Conservation (phyloP, 768 basidiomycete species). For the Tulasnella calospora region DNA sequence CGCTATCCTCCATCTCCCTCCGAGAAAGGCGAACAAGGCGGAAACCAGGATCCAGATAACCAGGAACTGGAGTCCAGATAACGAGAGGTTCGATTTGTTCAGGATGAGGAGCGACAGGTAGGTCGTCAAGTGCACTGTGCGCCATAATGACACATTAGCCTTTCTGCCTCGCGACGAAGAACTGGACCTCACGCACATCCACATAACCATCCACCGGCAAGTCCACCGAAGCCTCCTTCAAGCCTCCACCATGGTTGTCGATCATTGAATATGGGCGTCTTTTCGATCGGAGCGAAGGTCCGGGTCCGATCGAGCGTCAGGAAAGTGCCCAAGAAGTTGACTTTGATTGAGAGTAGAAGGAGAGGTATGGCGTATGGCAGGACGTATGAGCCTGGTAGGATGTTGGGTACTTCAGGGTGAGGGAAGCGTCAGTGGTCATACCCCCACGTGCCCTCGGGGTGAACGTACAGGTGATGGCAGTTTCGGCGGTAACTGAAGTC, state of each 20-base stretch:
- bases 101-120: constrained; percentile 57
- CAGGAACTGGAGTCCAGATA: constrained; percentile 51
- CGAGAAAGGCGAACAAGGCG: constrained; percentile 46
- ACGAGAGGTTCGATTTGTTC: constrained; percentile 43
- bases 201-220: constrained; percentile 54
- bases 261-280: constrained; percentile 26
- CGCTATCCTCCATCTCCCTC: constrained; percentile 52
- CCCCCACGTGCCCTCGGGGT: neutral
- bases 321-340: constrained; percentile 64
- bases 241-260: constrained; percentile 41
- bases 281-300: constrained; percentile 46
- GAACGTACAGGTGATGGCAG: constrained; percentile 6
- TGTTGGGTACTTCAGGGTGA: constrained; percentile 13
- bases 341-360: constrained; percentile 51
- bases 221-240: constrained; percentile 63
- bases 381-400: constrained; percentile 39
- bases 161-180: constrained; percentile 32
- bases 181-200: constrained; percentile 51
- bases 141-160: constrained; percentile 38
- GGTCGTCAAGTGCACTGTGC: constrained; percentile 55
- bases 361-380: constrained; percentile 59
- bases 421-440: neutral
- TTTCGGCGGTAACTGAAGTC: neutral
- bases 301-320: constrained; percentile 65
- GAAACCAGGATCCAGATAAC: constrained; percentile 56